These are phyloP conservation scores for Boeremia exigua DNA, from an alignment of 2,329 filamentous ascomycete genomes.

Conservation along the genomic window DNA sequence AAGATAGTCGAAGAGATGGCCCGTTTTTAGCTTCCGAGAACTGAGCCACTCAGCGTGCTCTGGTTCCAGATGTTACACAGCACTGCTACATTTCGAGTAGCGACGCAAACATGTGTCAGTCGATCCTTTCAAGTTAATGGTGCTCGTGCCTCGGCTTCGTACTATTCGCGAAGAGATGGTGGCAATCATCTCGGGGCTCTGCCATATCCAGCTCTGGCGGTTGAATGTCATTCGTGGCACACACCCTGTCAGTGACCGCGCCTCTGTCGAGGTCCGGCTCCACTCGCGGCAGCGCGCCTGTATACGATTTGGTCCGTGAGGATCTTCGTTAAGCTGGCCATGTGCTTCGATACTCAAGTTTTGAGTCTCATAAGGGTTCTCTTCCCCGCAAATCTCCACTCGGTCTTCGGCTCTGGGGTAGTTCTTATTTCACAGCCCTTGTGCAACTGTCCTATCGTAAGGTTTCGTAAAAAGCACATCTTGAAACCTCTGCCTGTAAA, in stretches of 20 bases:
- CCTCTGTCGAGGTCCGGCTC: conserved; percentile 29
- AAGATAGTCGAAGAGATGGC: conserved; percentile 11
- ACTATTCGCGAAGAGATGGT: conserved; percentile 20
- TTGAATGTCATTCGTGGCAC: conserved; percentile 24
- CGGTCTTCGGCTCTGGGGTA: conserved; percentile 16
- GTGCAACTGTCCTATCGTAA: not conserved
- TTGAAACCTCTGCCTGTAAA: not conserved
- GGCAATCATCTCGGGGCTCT: conserved; percentile 42
- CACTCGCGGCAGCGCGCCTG: conserved; percentile 24
- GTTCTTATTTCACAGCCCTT: conserved; percentile 9
- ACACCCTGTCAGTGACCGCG: conserved; percentile 34
- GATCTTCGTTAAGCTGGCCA: conserved; percentile 29
- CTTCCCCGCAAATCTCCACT: conserved; percentile 38
- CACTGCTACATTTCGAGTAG: conserved; percentile 2
- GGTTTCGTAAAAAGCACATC: not conserved
- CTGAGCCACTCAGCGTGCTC: conserved; percentile 20
- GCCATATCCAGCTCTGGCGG: conserved; percentile 34
- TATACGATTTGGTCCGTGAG: conserved; percentile 25
- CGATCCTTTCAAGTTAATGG: conserved; percentile 13
- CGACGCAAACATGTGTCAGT: conserved; percentile 29
- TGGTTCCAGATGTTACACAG: conserved; percentile 15
- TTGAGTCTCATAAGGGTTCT: conserved; percentile 24
- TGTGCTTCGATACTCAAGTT: conserved; percentile 30
- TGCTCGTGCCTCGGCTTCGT: conserved; percentile 28
- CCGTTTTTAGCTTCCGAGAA: conserved; percentile 11